phyloP scores from a whole-genome alignment of 1,139 yeast species.

The Hansenula anomala region DNA sequence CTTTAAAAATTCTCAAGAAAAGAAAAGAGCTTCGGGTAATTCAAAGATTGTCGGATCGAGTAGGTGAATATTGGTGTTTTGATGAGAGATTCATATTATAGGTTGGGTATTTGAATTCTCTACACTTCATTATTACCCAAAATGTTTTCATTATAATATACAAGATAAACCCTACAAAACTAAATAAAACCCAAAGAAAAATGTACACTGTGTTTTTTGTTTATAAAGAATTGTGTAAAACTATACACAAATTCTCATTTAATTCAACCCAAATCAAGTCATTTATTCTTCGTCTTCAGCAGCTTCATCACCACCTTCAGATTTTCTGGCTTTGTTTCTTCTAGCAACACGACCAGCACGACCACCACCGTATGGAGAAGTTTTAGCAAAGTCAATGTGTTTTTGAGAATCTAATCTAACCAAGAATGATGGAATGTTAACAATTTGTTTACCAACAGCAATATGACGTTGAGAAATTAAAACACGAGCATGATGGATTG shows the following conservation, averaged over 20 bases:
- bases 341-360: constrained; percentile 99
- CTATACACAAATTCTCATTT: constrained; percentile 1
- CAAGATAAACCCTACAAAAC: constrained; percentile 1
- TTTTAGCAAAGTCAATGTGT: constrained; percentile 99
- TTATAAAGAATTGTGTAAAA: background rate
- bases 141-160: no score
- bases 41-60: no score
- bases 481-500: constrained; percentile 99
- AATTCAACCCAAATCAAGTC: constrained; percentile 10
- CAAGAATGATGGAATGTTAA: constrained; percentile 98
- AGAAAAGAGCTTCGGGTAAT: no score
- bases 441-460: constrained; percentile 99
- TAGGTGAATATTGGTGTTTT: no score
- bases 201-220: constrained; percentile 1
- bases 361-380: constrained; percentile 99
- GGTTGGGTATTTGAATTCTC: no score
- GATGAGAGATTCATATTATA: no score
- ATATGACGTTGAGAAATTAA: constrained; percentile 98
- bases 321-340: constrained; percentile 75
- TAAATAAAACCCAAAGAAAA: constrained; percentile 2
- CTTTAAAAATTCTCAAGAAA: no score
- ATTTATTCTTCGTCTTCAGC: constrained; percentile 60
- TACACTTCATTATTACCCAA: no score
- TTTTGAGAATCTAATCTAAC: constrained; percentile 99
- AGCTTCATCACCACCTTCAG: constrained; percentile 55